Conservation (phyloP, 306 rosid genomes). For the Rubus idaeus region DNA sequence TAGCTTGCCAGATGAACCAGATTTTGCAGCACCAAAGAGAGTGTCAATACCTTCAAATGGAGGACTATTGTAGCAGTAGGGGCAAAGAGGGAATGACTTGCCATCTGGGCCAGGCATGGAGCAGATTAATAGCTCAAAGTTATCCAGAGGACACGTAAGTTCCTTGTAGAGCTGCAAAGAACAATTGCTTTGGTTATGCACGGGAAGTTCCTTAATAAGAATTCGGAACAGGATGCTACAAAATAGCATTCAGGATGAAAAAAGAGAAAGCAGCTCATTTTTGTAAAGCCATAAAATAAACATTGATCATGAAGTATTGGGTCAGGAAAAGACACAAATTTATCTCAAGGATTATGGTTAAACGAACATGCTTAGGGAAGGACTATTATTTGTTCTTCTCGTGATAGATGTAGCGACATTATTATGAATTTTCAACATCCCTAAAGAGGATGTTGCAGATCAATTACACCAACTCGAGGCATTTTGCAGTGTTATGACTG, state of each 20-base stretch:
- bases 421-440: not conserved
- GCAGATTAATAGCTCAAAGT: constrained; percentile 83
- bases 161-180: constrained; percentile 84
- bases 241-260: not conserved
- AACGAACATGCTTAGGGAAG: not conserved
- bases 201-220: not conserved
- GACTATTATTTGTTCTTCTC: not conserved
- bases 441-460: not conserved
- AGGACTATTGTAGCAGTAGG: constrained; percentile 93
- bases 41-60: constrained; percentile 90
- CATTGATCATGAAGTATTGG: not conserved
- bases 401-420: not conserved
- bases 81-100: constrained; percentile 88
- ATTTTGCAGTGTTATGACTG: not conserved
- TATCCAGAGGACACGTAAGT: constrained; percentile 85
- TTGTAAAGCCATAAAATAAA: not conserved
- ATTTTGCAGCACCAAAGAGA: constrained; percentile 54
- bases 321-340: not conserved
- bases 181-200: not conserved
- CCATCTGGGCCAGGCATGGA: constrained; percentile 90
- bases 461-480: not conserved
- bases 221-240: not conserved
- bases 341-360: not conserved
- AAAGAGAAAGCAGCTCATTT: not conserved
- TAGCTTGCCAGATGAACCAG: constrained; percentile 51